These are phyloP conservation scores for Omphalea diandra DNA, from an alignment of 441 rosid genomes.

Conservation along the genomic window DNA sequence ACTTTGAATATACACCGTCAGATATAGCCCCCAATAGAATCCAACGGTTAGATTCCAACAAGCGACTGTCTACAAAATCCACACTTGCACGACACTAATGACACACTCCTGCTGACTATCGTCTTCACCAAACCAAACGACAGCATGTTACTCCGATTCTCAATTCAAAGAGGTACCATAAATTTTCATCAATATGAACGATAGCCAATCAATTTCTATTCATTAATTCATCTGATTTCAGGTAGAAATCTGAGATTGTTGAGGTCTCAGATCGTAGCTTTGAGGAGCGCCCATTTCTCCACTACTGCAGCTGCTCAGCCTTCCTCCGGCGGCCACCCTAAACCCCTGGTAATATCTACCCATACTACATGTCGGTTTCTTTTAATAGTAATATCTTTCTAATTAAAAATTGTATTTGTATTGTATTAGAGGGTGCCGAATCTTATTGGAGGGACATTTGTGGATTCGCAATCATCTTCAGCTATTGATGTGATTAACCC, in stretches of 20 bases:
- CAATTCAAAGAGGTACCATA: slow-evolving; percentile 42
- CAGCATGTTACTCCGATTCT: slow-evolving; percentile 38
- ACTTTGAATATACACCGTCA: slow-evolving; percentile 16
- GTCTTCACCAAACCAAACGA: not conserved
- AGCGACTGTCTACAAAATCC: not conserved
- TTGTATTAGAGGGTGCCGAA: slow-evolving; percentile 72
- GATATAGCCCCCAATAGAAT: not conserved
- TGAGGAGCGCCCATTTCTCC: slow-evolving; percentile 38
- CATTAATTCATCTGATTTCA: slow-evolving; percentile 22
- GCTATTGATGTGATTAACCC: slow-evolving; percentile 78
- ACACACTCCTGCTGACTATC: not conserved
- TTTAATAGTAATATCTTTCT: not conserved
- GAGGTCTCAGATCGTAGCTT: slow-evolving; percentile 44
- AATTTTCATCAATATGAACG: not conserved
- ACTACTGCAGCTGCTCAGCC: slow-evolving; percentile 53
- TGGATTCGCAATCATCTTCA: slow-evolving; percentile 61
- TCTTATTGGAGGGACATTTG: slow-evolving; percentile 79
- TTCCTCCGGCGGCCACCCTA: slow-evolving; percentile 39
- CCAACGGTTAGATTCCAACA: not conserved
- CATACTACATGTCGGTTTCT: too few relatives aligned
- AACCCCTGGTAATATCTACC: slow-evolving; percentile 44
- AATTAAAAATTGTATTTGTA: not conserved
- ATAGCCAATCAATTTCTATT: not conserved
- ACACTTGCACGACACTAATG: not conserved
- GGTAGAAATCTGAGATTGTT: slow-evolving; percentile 49